These are phyloP conservation scores for Coffea humblotiana DNA, from an alignment of 305 asterid genomes.

Conservation along the genomic window DNA sequence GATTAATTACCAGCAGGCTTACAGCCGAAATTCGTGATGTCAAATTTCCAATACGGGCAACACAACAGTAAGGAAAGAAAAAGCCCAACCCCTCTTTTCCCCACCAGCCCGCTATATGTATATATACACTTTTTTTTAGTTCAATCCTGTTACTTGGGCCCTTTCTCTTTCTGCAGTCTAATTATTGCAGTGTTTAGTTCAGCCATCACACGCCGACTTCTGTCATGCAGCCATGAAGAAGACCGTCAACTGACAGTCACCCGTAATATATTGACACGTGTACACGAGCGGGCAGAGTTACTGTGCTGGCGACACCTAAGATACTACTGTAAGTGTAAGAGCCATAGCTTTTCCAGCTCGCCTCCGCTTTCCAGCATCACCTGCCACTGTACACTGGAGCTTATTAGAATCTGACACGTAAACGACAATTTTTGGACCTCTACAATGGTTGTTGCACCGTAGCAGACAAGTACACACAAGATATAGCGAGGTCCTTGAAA, in stretches of 20 bases:
- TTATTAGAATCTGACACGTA: conserved; percentile 19
- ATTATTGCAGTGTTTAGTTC: conserved; percentile 5
- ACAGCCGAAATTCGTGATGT: too few species aligned
- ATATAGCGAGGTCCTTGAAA: neutral
- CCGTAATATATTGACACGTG: conserved; percentile 20
- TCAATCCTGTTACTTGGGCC: neutral
- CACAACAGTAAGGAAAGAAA: too few species aligned
- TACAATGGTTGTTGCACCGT: neutral
- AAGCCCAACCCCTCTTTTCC: too few species aligned
- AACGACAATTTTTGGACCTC: neutral
- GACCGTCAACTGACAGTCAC: conserved; percentile 10
- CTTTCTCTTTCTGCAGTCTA: neutral
- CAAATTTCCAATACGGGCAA: too few species aligned
- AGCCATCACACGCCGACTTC: neutral
- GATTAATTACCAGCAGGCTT: too few species aligned
- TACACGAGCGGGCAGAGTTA: neutral
- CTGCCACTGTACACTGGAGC: neutral
- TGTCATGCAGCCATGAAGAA: neutral
- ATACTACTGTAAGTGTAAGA: neutral
- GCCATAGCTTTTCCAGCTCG: neutral
- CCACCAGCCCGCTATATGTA: too few species aligned
- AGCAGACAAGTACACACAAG: neutral
- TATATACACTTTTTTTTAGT: too few species aligned
- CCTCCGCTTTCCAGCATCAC: conserved; percentile 7
- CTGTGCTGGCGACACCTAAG: conserved; percentile 11